These are phyloP conservation scores for Penicillium sp. DNA, from an alignment of 2,329 filamentous ascomycete species.

Conservation along the genomic window DNA sequence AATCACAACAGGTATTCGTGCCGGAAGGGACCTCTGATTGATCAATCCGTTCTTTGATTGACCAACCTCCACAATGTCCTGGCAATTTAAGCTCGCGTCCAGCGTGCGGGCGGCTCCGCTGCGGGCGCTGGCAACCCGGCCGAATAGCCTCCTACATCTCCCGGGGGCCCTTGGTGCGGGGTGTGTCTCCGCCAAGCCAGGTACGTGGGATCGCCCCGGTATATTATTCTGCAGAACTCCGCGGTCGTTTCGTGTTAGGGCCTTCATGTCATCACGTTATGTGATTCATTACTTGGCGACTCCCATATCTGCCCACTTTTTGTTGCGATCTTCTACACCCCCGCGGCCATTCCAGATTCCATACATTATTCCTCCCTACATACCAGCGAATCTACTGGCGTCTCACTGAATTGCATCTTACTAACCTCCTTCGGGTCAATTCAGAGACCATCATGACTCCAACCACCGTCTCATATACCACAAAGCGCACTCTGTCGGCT, in stretches of 20 bases:
- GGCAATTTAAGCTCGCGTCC: conserved; percentile 31
- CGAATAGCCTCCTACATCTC: conserved; percentile 28
- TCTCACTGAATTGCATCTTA: conserved; percentile 5
- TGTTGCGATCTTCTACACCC: background rate
- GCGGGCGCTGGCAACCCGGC: conserved; percentile 28
- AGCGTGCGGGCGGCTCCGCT: conserved; percentile 33
- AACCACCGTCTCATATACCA: conserved; percentile 24
- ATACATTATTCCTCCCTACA: background rate
- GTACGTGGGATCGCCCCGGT: conserved; percentile 24
- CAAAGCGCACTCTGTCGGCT: conserved; percentile 46
- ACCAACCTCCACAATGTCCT: conserved; percentile 23
- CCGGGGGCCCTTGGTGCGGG: conserved; percentile 23
- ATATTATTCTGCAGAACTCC: conserved; percentile 12
- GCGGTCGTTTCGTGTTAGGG: background rate
- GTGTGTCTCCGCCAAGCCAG: conserved; percentile 25
- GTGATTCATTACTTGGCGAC: background rate
- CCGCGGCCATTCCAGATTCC: background rate
- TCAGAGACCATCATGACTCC: conserved; percentile 30
- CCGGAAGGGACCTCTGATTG: conserved; percentile 5
- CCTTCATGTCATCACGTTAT: background rate
- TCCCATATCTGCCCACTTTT: background rate
- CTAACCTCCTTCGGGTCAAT: conserved; percentile 17
- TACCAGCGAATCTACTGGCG: background rate
- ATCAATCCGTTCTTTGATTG: conserved; percentile 3
- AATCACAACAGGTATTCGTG: conserved; percentile 2